Percentiles rank a stretch among this genome's conserved stretches.
phyloP scores from a whole-genome alignment of 345 rosid species.

The Zanthoxylum bungeanum region DNA sequence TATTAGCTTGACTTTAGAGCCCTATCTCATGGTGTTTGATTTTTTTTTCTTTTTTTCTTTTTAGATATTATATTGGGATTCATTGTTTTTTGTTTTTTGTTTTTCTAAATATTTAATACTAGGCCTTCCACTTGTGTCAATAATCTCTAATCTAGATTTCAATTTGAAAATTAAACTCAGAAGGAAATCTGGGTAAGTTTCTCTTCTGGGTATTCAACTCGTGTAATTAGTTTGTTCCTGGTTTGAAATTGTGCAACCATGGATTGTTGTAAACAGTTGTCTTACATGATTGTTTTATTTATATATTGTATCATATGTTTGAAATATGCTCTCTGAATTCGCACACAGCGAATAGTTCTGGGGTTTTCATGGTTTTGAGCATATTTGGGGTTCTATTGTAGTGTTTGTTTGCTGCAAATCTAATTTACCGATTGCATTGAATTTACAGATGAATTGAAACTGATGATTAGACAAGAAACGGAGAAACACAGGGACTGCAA shows the following conservation, averaged over 20 bases:
- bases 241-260: background rate
- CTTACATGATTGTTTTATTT: background rate
- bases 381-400: background rate
- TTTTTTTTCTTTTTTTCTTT: too few species aligned
- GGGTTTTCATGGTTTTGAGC: background rate
- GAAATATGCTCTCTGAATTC: background rate
- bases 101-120: too few species aligned
- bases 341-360: background rate
- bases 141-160: too few species aligned
- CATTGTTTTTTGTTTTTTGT: background rate
- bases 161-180: too few species aligned
- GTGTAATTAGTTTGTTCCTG: background rate
- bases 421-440: slow-evolving; percentile 7
- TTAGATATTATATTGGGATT: too few species aligned
- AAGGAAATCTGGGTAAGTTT: background rate
- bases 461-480: slow-evolving; percentile 64
- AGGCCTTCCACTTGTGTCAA: too few species aligned
- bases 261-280: background rate
- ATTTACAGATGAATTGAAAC: slow-evolving; percentile 55
- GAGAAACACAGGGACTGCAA: slow-evolving; percentile 61
- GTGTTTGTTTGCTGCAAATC: background rate
- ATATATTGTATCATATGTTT: background rate
- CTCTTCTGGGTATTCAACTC: background rate
- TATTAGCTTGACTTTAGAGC: background rate
- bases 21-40: too few species aligned